A percentile compares a stretch with the other conserved stretches of the same genome.
Evolutionary conservation across 352 stramenopile species (phyloP).

Genomic region (Pythium brachiatum): DNA sequence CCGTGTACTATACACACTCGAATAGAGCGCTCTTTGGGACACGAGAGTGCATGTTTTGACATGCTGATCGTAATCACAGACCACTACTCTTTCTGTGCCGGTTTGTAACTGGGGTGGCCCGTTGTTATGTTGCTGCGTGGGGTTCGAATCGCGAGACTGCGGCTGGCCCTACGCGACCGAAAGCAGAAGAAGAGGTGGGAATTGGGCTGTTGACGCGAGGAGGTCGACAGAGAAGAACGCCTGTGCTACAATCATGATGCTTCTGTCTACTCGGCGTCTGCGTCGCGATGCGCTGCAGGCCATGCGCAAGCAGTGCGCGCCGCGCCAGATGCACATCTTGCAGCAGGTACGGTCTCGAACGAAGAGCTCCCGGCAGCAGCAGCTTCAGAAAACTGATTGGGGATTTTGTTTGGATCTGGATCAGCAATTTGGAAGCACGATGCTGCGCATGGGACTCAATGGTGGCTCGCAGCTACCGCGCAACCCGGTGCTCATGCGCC

Average conservation of each 20-base stretch:
- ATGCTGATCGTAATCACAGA: slow-evolving; percentile 1
- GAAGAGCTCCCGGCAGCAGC: neutral
- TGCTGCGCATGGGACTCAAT: slow-evolving; percentile 52
- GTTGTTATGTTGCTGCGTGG: neutral
- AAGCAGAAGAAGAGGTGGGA: slow-evolving; percentile 30
- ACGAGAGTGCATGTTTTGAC: neutral
- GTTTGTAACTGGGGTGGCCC: slow-evolving; percentile 23
- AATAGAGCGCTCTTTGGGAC: neutral
- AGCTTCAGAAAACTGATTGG: slow-evolving; percentile 1
- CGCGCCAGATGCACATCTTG: slow-evolving; percentile 67
- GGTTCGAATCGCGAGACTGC: slow-evolving; percentile 12
- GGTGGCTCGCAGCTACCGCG: slow-evolving; percentile 36
- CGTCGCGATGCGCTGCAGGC: slow-evolving; percentile 49
- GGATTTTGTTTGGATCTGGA: neutral
- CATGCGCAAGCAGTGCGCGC: slow-evolving; percentile 50
- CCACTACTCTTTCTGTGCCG: slow-evolving; percentile 15
- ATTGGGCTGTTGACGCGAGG: slow-evolving; percentile 6
- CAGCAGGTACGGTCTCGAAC: slow-evolving; percentile 48
- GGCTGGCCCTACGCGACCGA: slow-evolving; percentile 18
- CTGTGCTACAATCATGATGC: slow-evolving; percentile 21
- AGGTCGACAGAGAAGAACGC: slow-evolving; percentile 9
- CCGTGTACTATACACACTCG: neutral
- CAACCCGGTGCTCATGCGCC: slow-evolving; percentile 34
- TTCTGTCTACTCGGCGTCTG: slow-evolving; percentile 61
- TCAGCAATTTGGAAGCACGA: slow-evolving; percentile 64